These are phyloP conservation scores for Pyrenophora seminiperda DNA, from an alignment of 2,329 filamentous ascomycete species.

Conservation along the genomic window DNA sequence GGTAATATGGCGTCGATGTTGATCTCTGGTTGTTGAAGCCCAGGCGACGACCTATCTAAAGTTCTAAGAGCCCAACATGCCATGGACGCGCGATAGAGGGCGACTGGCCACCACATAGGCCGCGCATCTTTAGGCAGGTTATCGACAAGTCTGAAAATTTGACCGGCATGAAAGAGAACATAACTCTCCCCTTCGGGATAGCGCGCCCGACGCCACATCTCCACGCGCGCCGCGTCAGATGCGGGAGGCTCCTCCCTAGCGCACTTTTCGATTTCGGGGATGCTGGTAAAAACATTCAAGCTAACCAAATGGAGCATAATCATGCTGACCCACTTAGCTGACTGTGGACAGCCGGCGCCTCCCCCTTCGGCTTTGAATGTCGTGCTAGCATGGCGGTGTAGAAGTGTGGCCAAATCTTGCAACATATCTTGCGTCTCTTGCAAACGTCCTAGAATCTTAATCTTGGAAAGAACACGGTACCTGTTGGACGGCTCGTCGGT, in stretches of 20 bases:
- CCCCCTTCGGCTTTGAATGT: not conserved
- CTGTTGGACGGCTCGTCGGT: constrained; percentile 8
- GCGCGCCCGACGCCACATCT: constrained; percentile 8
- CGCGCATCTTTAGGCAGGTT: constrained; percentile 2
- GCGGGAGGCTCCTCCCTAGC: constrained; percentile 7
- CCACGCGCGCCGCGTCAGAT: constrained; percentile 2
- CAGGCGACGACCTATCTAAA: not conserved
- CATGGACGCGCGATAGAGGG: constrained; percentile 9
- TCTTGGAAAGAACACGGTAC: constrained; percentile 8
- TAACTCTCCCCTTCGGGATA: constrained; percentile 11
- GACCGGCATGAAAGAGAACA: constrained; percentile 10
- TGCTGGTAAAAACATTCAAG: constrained; percentile 14
- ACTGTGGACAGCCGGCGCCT: not conserved
- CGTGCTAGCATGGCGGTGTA: not conserved
- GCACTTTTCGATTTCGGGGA: constrained; percentile 11
- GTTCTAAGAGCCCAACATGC: constrained; percentile 10
- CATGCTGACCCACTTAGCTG: constrained; percentile 4
- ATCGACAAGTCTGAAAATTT: constrained; percentile 11
- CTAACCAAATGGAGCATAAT: constrained; percentile 15
- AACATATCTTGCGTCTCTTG: constrained; percentile 11
- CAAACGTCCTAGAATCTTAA: constrained; percentile 5
- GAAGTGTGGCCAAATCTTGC: constrained; percentile 6
- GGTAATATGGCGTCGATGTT: constrained; percentile 4
- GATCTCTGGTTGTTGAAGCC: not conserved
- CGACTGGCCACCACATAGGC: constrained; percentile 11